Base-by-base conservation (phyloP, 768 basidiomycete species). In the Inosperma sp. region DNA sequence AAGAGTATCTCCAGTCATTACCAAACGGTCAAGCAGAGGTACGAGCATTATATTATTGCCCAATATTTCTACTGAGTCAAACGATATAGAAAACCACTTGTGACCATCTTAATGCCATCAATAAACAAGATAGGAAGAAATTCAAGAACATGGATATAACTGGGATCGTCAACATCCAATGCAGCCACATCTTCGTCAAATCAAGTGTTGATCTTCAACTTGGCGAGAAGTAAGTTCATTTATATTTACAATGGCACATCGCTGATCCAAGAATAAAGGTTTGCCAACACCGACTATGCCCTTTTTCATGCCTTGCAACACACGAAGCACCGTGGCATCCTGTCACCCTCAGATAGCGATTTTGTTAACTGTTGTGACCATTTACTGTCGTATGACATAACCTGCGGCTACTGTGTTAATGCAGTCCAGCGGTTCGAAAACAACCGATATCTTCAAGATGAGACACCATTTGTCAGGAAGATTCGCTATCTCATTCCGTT, bases 71-170 rank as follows among this genome's bases (percentile, higher is more conserved):
- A 10, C 13, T 42, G 40, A 27, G 25, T 39, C 37, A 8, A 21
- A 8, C 21, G 7, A 22, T 49, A 14, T 27, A 64, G 60, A 61
- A 57, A 40, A 54, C 57, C 7, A 54, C 50, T 2, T 66, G 65
- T 34, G 35, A 40, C 10, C 54, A 60, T 48, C 51, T 66, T 2
- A 62, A 63, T 6, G 67, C 59, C 6, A 49, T 59, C 10, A 62
- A 64, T 25, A 61, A 58, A 14, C 63, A 65, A 35, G 51, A 64
- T 36, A 33, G 51, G 6, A 62, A 59, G 50, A 65, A 65, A 35
- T 65, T 66, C 52, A 60, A 61, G 31, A 63, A 62, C 31, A 59
- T 60, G 57, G 56, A 57, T 16, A 54, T 62, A 1, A 61, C 61
- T 0, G 65, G 65, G 0, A 56, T 65, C 1, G 61, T 66, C 9